Base-by-base conservation (phyloP, 495 filamentous ascomycete species). In the Tuber indicum region DNA sequence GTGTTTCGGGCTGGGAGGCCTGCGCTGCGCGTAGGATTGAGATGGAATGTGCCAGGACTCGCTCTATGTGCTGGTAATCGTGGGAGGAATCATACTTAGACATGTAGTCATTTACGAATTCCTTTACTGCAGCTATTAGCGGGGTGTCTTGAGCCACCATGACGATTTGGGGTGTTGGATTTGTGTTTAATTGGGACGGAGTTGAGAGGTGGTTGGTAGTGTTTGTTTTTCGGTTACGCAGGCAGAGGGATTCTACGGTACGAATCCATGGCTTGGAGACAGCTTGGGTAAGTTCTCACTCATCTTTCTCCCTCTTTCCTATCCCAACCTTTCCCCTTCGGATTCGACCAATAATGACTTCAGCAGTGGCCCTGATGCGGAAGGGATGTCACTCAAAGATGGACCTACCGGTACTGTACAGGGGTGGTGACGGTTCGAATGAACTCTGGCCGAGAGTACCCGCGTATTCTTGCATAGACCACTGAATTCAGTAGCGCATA, bases 81-180 rank as follows among this genome's bases (percentile, higher is more conserved):
- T 98, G 96, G 9, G 92, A 95, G 36, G 89, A 88, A 85, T 98
- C 96, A 85, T 93, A 92, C 70, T 87, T 85, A 58, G 89, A 86
- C 94, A 97, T 97, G 87, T 91, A 94, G 58, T 43, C 44, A 47
- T 78, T 78, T 16, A 78, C 76, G 43, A 75, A 83, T 17, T 71
- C 70, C 32, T 81, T 76, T n/a, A 75, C 72, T 52, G 75, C 49
- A 32, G 76, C 36, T 52, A 77, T 52, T 21, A 83, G 79, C 44
- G 62, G 44, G 7, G 69, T n/a, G 32, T 72, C 58, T 26, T 32
- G n/a, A 12, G 52, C 12, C n/a, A 10, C 26, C 52, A 62, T 62
- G n/a, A 32, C 32, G n/a, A 10, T 62, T 32, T 62, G 52, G n/a
- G n/a, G n/a, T 32, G 52, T 62, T 62, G n/a, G 12, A 32, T 32